Evolutionary conservation across 768 basidiomycete species (phyloP).

Genomic region (Termitomyces bulborhizus): DNA sequence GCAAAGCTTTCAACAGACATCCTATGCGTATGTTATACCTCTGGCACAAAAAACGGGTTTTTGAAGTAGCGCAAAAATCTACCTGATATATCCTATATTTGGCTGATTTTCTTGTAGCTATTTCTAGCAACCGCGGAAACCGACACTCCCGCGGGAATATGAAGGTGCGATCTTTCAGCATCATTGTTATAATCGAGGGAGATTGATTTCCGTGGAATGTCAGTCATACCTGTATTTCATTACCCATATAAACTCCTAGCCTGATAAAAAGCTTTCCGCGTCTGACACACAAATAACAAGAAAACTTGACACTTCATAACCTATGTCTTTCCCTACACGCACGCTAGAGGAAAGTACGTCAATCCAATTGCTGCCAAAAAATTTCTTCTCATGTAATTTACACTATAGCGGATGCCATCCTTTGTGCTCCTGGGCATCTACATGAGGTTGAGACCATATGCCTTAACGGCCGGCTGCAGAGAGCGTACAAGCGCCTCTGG

Average conservation of each 20-base stretch:
- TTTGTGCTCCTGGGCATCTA: conserved; percentile 37
- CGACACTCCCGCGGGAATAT: conserved; percentile 18
- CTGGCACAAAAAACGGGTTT: not conserved
- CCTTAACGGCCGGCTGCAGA: conserved; percentile 43
- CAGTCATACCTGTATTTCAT: conserved; percentile 25
- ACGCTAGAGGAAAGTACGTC: conserved; percentile 34
- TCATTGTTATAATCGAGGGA: conserved; percentile 28
- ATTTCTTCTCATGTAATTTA: not conserved
- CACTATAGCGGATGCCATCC: conserved; percentile 34
- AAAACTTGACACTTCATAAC: too few relatives aligned
- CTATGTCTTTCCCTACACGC: conserved; percentile 32
- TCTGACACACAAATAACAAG: conserved; percentile 15
- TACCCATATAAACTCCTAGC: conserved; percentile 26
- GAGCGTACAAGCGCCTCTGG: conserved; percentile 54
- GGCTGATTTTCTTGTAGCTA: conserved; percentile 5
- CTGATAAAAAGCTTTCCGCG: conserved; percentile 14
- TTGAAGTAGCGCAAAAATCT: not conserved
- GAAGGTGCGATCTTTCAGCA: conserved; percentile 17
- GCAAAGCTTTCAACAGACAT: not conserved
- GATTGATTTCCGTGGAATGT: conserved; percentile 28
- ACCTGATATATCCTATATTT: not conserved
- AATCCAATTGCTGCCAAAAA: not conserved
- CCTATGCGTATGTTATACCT: not conserved
- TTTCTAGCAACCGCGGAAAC: conserved; percentile 18
- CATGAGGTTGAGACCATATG: conserved; percentile 43